Base-by-base conservation (phyloP, 202 grass and related monocot species). In the Zizania palustris region DNA sequence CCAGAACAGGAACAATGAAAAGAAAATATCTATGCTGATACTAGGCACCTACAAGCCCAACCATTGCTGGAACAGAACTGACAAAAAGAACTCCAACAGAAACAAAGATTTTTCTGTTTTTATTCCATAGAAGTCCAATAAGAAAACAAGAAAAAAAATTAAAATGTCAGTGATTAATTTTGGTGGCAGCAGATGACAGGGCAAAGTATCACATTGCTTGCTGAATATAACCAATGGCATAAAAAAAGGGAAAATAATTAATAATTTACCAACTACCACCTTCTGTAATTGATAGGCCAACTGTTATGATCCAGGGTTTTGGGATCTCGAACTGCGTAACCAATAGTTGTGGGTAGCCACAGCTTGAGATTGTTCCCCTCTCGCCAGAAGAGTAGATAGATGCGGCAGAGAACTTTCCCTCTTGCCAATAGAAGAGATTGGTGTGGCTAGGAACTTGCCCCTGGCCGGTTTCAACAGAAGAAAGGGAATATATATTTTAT, bases 1-100 rank as follows among this genome's bases (percentile, higher is more conserved):
- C 33, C 54, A 70, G 75, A 67, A 46, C 28, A 77, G 71, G 65
- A 68, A 11, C 63, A 60, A 61, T 0, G 21, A 49, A 73, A 83
- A 35, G 22, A 53, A 40, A 76, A 35, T 6, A 60, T 63, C 73
- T 73, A 67, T 63, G 43, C 19, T 36, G 73, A 36, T 33, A 69
- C 37, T 45, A 49, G 5, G 22, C 36, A 69, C 38, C 18, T 9
- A 63, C 13, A 16, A 71, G 11, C 14, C 5, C 53, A 14, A 4
- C 39, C 10, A 69, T 60, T 15, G 20, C 45, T 46, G 9, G 49
- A 60, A 62, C 12, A 55, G 16, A 55, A 55, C n/a, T 7, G 45
- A 49, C 42, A 45, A 49, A 60, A 21, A 3, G 39, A 71, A 53
- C 46, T 16, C 4, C 4, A 49, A 54, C 12, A 72, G 21, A 66